Conservation (phyloP, 768 basidiomycete species). For the Porphyrellus cyaneotinctus region DNA sequence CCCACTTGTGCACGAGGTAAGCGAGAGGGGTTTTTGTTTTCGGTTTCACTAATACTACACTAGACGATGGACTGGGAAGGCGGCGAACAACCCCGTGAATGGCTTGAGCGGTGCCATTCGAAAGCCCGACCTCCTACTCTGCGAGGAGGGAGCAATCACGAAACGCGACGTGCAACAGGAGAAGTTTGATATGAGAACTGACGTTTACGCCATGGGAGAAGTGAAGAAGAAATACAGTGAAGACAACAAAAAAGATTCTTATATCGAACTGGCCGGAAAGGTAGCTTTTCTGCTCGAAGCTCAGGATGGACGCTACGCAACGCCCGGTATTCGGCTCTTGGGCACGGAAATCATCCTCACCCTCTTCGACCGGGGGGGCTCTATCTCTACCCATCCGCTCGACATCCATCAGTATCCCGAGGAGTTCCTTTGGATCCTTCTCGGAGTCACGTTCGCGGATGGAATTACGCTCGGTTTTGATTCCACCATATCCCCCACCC, state of each 20-base stretch:
- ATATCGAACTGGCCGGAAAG: conserved; percentile 2
- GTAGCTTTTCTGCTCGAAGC: neutral
- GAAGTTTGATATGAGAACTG: no score
- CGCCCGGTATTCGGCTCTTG: neutral
- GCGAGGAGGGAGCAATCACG: neutral
- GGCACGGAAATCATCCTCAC: neutral
- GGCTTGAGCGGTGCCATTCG: neutral
- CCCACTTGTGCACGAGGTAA: neutral
- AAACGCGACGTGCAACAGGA: neutral
- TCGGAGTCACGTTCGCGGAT: neutral
- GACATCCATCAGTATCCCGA: conserved; percentile 1
- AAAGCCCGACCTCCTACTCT: neutral
- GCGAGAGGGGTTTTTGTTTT: no score
- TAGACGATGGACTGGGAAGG: neutral
- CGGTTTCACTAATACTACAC: neutral
- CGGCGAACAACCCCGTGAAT: neutral
- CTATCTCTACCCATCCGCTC: neutral
- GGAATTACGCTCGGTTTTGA: neutral
- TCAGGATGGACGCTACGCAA: conserved; percentile 1
- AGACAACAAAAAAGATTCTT: neutral
- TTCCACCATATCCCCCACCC: neutral
- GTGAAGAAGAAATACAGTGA: neutral
- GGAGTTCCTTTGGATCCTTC: neutral
- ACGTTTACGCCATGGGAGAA: no score
- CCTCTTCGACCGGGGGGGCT: no score